A percentile compares a stretch with the other conserved stretches of the same genome.
These are phyloP conservation scores for Metschnikowia shivogae DNA, from an alignment of 805 yeast species.

Conservation along the genomic window DNA sequence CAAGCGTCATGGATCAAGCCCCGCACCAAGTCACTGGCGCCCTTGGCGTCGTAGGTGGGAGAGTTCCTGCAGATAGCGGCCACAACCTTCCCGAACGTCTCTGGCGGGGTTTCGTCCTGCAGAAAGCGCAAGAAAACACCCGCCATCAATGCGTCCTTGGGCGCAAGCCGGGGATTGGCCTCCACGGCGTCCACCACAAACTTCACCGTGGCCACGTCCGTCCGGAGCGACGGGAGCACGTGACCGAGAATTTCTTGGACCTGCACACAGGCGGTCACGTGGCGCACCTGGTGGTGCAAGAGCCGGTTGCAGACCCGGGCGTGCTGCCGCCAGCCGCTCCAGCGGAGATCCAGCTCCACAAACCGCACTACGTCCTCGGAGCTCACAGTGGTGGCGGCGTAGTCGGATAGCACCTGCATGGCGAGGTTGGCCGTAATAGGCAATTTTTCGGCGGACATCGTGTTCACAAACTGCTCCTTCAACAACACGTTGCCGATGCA, in stretches of 20 bases:
- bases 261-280: constrained; percentile 5
- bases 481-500: constrained; percentile 35
- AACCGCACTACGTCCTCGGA: constrained; percentile 28
- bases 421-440: constrained; percentile 32
- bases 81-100: constrained; percentile 9
- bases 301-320: constrained; percentile 29
- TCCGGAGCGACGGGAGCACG: not conserved
- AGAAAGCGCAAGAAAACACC: constrained; percentile 2
- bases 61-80: constrained; percentile 8
- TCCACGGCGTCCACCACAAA: constrained; percentile 10
- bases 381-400: constrained; percentile 25
- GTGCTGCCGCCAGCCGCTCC: constrained; percentile 27
- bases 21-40: constrained; percentile 7
- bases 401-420: constrained; percentile 33
- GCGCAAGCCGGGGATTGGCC: constrained; percentile 6
- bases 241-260: constrained; percentile 1
- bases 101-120: constrained; percentile 9
- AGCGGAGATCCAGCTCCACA: constrained; percentile 31
- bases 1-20: constrained; percentile 15
- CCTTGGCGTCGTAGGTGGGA: constrained; percentile 1
- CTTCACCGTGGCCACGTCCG: constrained; percentile 12
- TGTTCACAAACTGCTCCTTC: constrained; percentile 34
- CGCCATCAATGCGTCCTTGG: constrained; percentile 5
- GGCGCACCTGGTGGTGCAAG: constrained; percentile 11
- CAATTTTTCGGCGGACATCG: constrained; percentile 26